These are phyloP conservation scores for Carex sylvatica DNA, from an alignment of 202 grass and related monocot genomes.

Conservation along the genomic window DNA sequence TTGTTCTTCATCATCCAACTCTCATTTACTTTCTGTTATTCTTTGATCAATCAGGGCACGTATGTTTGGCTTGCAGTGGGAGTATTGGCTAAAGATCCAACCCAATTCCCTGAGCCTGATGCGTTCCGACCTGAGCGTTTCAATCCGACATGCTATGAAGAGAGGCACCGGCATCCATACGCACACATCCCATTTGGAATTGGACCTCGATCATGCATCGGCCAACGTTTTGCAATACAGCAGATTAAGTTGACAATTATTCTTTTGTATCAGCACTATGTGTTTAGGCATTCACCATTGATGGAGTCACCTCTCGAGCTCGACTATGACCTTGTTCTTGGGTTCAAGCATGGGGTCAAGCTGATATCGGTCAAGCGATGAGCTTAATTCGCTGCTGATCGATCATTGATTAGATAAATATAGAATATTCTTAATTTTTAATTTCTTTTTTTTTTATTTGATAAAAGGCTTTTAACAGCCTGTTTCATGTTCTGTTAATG, in stretches of 20 bases:
- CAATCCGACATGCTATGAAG: conserved; percentile 52
- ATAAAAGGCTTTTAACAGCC: too few relatives aligned
- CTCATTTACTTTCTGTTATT: not conserved
- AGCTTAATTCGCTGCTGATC: not conserved
- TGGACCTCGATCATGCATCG: conserved; percentile 74
- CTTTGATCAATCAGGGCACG: conserved; percentile 43
- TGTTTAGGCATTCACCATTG: conserved; percentile 66
- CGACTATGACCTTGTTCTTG: conserved; percentile 74
- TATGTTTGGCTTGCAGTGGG: conserved; percentile 87
- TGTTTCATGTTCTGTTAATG: too few relatives aligned
- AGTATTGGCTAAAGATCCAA: conserved; percentile 70
- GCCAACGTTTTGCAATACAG: conserved; percentile 80
- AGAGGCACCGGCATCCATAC: conserved; percentile 65
- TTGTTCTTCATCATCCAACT: not conserved
- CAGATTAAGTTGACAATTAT: conserved; percentile 81
- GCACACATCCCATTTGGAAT: conserved; percentile 92
- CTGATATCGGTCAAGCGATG: conserved; percentile 53
- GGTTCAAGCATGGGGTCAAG: conserved; percentile 79
- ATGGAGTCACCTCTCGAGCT: conserved; percentile 86
- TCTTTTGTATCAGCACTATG: conserved; percentile 56
- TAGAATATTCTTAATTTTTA: not conserved
- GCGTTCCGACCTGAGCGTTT: conserved; percentile 85
- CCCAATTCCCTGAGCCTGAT: conserved; percentile 75
- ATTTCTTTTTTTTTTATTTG: too few relatives aligned
- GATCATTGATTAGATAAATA: not conserved